Conservation (phyloP, 345 rosid genomes). For the Rhodamnia rubescens region DNA sequence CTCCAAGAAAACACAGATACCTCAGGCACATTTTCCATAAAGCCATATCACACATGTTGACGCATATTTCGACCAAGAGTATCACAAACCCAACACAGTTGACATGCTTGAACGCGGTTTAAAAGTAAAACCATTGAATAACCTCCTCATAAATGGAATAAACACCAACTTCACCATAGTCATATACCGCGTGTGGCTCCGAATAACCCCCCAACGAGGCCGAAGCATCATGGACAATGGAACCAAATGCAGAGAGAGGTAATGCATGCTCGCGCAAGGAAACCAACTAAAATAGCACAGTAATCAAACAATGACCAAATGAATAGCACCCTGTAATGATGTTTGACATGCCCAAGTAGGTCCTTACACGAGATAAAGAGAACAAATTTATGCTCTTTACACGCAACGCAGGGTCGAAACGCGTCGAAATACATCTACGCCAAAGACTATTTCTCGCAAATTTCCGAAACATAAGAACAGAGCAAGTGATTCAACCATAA, state of each 20-base stretch:
- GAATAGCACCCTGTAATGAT: neutral
- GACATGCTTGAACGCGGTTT: neutral
- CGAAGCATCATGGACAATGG: neutral
- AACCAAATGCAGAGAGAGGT: neutral
- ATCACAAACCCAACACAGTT: neutral
- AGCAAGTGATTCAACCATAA: neutral
- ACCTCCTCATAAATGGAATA: neutral
- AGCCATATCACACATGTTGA: neutral
- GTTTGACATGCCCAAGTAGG: neutral
- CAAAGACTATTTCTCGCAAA: neutral
- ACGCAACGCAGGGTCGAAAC: neutral
- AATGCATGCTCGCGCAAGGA: neutral
- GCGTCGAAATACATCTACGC: neutral
- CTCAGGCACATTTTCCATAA: neutral
- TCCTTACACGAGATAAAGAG: neutral
- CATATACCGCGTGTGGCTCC: neutral
- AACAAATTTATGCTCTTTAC: neutral
- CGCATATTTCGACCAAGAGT: neutral
- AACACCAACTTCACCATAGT: neutral
- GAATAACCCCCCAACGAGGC: neutral
- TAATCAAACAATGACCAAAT: neutral
- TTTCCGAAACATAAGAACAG: neutral
- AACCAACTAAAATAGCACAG: neutral
- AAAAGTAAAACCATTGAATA: neutral
- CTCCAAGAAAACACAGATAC: neutral